Conservation (phyloP, 768 basidiomycete genomes). For the Boletus patriciae region DNA sequence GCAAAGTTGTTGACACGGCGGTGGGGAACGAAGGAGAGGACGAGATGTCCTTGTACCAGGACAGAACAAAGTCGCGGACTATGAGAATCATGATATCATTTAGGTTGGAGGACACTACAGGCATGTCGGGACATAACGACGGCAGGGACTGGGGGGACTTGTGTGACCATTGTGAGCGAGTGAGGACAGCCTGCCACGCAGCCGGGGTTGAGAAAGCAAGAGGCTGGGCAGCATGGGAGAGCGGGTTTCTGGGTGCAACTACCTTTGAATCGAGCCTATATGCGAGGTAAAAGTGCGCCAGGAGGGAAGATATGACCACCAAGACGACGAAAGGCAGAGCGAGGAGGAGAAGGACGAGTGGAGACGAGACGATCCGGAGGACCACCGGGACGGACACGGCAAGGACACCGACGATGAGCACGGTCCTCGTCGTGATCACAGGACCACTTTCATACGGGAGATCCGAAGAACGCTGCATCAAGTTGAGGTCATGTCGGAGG, state of each 20-base stretch:
- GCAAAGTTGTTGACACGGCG: conserved; percentile 75
- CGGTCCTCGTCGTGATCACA: conserved; percentile 48
- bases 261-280: conserved; percentile 55
- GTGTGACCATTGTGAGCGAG: conserved; percentile 87
- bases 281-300: conserved; percentile 54
- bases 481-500: conserved; percentile 1
- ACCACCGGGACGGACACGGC: conserved; percentile 57
- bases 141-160: conserved; percentile 65
- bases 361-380: conserved; percentile 62
- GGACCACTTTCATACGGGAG: conserved; percentile 33
- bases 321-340: conserved; percentile 57
- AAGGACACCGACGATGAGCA: conserved; percentile 55
- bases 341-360: conserved; percentile 60
- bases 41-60: conserved; percentile 88
- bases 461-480: conserved; percentile 18
- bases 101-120: conserved; percentile 65
- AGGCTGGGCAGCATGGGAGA: conserved; percentile 65
- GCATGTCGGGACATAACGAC: conserved; percentile 62
- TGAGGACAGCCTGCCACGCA: conserved; percentile 90
- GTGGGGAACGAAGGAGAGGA: conserved; percentile 85
- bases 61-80: conserved; percentile 82
- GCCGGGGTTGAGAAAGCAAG: conserved; percentile 89
- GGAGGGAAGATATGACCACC: conserved; percentile 50
- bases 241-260: conserved; percentile 33
- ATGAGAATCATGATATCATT: conserved; percentile 81